phyloP scores from a whole-genome alignment of 768 basidiomycete genomes.

The Gloeopeniophorella convolvens region DNA sequence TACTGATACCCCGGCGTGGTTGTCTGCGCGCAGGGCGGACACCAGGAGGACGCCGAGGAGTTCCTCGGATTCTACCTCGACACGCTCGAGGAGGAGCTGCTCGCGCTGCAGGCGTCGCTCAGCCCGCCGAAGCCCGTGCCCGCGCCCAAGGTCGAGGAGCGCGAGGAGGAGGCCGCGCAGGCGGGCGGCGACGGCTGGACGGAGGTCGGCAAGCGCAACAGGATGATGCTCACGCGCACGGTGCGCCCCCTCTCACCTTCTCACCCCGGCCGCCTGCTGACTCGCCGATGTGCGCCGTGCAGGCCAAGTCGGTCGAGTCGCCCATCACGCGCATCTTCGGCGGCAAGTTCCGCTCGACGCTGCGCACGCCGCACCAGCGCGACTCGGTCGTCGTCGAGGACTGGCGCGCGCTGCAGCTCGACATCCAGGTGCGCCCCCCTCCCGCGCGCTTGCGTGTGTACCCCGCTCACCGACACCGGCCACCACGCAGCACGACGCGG shows the following conservation, averaged over 20 bases:
- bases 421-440: conserved; percentile 62
- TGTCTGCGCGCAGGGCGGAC: conserved; percentile 53
- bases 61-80: conserved; percentile 97
- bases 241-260: conserved; percentile 41
- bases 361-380: conserved; percentile 73
- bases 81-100: conserved; percentile 87
- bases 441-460: background rate
- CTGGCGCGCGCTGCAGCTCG: conserved; percentile 82
- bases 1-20: too few species aligned
- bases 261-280: background rate
- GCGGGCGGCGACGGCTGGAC: conserved; percentile 78
- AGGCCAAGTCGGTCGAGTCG: conserved; percentile 78
- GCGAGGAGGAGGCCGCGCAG: conserved; percentile 35
- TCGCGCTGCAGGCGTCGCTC: conserved; percentile 54
- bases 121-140: conserved; percentile 34
- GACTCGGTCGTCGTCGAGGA: conserved; percentile 89
- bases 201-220: conserved; percentile 89
- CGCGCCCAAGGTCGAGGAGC: conserved; percentile 36
- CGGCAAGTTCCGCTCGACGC: conserved; percentile 81
- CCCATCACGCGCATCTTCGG: conserved; percentile 92
- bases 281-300: conserved; percentile 4
- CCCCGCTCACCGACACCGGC: conserved; percentile 5
- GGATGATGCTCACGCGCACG: conserved; percentile 69
- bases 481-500: conserved; percentile 51
- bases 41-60: conserved; percentile 98